Evolutionary conservation across 163 green algal species (phyloP).

Genomic region (Scenedesmus sp.): DNA sequence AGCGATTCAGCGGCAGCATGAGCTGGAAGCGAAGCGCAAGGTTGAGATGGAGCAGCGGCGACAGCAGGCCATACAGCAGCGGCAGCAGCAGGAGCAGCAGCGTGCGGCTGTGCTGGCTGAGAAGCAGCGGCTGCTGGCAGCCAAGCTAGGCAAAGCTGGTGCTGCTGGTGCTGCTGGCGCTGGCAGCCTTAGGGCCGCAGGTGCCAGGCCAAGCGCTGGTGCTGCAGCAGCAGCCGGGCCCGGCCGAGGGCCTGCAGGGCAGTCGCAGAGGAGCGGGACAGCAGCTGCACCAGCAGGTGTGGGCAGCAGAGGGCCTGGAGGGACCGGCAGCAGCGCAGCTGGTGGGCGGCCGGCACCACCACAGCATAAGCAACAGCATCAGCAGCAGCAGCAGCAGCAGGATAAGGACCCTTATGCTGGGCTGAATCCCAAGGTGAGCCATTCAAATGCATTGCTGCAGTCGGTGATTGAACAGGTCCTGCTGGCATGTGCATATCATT

Average conservation of each 20-base stretch:
- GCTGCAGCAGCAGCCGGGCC: slow-evolving; percentile 29
- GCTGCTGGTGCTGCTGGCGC: neutral
- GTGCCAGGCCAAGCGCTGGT: neutral
- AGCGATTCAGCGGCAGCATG: slow-evolving; percentile 36
- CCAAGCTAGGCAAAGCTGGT: slow-evolving; percentile 1
- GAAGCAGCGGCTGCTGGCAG: neutral
- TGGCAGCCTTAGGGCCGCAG: neutral
- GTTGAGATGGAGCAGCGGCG: slow-evolving; percentile 17
- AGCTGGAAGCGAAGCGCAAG: slow-evolving; percentile 11
- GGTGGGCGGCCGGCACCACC: neutral
- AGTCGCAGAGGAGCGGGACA: neutral
- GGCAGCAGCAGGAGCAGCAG: neutral
- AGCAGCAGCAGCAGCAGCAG: slow-evolving; percentile 9
- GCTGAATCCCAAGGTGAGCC: slow-evolving; percentile 24
- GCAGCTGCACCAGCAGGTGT: slow-evolving; percentile 26
- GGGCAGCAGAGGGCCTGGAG: neutral
- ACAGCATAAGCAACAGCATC: neutral
- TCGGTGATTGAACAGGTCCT: neutral
- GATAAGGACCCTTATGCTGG: slow-evolving; percentile 23
- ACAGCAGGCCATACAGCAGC: neutral
- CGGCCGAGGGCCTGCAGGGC: slow-evolving; percentile 32
- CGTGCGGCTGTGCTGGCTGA: slow-evolving; percentile 6
- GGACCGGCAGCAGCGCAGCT: slow-evolving; percentile 13
- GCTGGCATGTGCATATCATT: neutral
- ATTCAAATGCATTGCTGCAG: neutral